phyloP scores from a whole-genome alignment of 805 yeast genomes.

The Vanderwaltozyma verrucispora region DNA sequence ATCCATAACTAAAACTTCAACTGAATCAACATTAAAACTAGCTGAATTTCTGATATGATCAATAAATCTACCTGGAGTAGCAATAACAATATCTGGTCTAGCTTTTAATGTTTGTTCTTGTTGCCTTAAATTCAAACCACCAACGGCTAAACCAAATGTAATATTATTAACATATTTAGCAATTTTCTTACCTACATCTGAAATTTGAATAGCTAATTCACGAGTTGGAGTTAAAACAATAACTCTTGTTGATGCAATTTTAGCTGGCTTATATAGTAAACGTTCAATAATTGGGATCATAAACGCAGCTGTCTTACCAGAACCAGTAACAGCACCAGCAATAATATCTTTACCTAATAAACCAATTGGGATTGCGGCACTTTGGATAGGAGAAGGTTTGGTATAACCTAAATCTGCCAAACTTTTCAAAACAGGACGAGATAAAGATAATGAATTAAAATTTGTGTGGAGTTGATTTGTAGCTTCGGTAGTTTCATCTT shows the following conservation, averaged over 20 bases:
- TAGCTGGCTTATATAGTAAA: conserved; percentile 76
- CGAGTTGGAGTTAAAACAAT: conserved; percentile 91
- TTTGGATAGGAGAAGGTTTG: conserved; percentile 90
- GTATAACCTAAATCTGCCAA: conserved; percentile 69
- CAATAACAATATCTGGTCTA: conserved; percentile 93
- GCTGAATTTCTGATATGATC: conserved; percentile 96
- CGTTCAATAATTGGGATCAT: conserved; percentile 94
- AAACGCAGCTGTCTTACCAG: conserved; percentile 98
- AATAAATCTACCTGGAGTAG: conserved; percentile 97
- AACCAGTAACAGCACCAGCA: conserved; percentile 99
- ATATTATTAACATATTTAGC: conserved; percentile 67
- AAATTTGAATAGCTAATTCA: conserved; percentile 93
- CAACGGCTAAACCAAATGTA: conserved; percentile 92
- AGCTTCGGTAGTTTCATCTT: conserved; percentile 44
- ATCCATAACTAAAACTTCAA: conserved; percentile 87
- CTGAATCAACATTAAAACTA: conserved; percentile 78
- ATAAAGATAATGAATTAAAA: conserved; percentile 68
- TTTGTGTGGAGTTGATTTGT: conserved; percentile 43
- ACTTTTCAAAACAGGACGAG: conserved; percentile 86
- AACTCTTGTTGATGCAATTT: conserved; percentile 81
- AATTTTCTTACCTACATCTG: conserved; percentile 83
- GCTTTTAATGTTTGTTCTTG: conserved; percentile 90
- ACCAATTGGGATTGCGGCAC: conserved; percentile 89
- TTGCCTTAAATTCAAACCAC: conserved; percentile 90
- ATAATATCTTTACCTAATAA: conserved; percentile 90